Evolutionary conservation across 2,329 filamentous ascomycete genomes (phyloP).

Genomic region (Penicillium sp.): DNA sequence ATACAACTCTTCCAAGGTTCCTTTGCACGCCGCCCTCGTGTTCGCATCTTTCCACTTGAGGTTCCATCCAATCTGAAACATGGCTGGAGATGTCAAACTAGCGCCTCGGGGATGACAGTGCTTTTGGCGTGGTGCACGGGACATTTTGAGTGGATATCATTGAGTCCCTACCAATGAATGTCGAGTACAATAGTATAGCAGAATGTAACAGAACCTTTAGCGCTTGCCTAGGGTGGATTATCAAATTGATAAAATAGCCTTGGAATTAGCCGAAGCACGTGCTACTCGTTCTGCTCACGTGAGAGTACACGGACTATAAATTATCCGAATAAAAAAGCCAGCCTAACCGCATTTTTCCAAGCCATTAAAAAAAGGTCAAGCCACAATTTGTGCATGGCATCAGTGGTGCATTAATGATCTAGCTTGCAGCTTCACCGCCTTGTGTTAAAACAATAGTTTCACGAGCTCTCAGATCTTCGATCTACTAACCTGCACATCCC

Average conservation of each 20-base stretch:
- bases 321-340: no score
- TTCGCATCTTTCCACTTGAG: neutral
- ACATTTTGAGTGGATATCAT: neutral
- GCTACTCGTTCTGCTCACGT: neutral
- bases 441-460: neutral
- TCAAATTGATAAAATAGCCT: neutral
- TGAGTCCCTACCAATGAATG: neutral
- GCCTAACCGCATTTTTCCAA: neutral
- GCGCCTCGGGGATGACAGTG: slow-evolving; percentile 16
- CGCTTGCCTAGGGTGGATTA: neutral
- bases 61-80: slow-evolving; percentile 24
- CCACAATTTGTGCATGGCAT: neutral
- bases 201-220: neutral
- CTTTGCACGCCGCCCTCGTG: neutral
- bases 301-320: neutral
- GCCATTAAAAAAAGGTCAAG: neutral
- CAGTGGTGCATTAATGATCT: neutral
- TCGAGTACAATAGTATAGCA: neutral
- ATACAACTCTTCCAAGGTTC: neutral
- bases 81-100: slow-evolving; percentile 21
- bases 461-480: neutral
- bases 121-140: slow-evolving; percentile 7
- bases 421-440: slow-evolving; percentile 2
- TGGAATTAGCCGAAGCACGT: neutral
- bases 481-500: slow-evolving; percentile 15